These are phyloP conservation scores for Toxicodendron radicans DNA, from an alignment of 345 rosid species.

Conservation along the genomic window DNA sequence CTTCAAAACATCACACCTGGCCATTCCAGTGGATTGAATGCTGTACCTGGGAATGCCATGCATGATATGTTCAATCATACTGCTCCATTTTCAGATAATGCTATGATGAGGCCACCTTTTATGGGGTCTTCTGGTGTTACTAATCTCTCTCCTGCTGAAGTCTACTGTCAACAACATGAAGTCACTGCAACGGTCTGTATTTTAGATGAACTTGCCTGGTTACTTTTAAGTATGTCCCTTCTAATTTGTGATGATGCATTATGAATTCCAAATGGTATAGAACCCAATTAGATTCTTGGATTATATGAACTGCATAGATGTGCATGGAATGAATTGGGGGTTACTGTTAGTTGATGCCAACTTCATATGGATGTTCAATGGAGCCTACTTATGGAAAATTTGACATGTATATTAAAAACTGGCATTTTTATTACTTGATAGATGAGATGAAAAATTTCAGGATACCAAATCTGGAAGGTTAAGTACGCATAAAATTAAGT, in stretches of 20 bases:
- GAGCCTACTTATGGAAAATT: not conserved
- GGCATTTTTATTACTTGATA: not conserved
- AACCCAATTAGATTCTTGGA: not conserved
- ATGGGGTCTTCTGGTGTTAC: conserved; percentile 44
- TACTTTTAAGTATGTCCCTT: not conserved
- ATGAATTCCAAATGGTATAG: not conserved
- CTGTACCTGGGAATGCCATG: conserved; percentile 46
- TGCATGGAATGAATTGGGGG: not conserved
- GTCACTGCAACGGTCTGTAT: conserved; percentile 74
- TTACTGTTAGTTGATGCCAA: not conserved
- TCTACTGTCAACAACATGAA: conserved; percentile 81
- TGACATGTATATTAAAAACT: not conserved
- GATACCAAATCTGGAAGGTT: not conserved
- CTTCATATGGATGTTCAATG: not conserved
- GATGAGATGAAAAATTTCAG: not conserved
- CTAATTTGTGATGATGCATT: no score
- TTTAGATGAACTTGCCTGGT: conserved; percentile 10
- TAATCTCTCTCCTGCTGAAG: conserved; percentile 65
- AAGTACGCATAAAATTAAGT: not conserved
- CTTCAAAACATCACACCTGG: conserved; percentile 46
- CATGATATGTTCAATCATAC: conserved; percentile 50
- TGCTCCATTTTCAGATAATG: conserved; percentile 51
- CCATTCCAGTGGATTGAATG: conserved; percentile 47
- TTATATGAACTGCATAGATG: no score
- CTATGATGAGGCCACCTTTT: conserved; percentile 48